Evolutionary conservation across 345 rosid genomes (phyloP).

Genomic region (Hibiscus trionum): DNA sequence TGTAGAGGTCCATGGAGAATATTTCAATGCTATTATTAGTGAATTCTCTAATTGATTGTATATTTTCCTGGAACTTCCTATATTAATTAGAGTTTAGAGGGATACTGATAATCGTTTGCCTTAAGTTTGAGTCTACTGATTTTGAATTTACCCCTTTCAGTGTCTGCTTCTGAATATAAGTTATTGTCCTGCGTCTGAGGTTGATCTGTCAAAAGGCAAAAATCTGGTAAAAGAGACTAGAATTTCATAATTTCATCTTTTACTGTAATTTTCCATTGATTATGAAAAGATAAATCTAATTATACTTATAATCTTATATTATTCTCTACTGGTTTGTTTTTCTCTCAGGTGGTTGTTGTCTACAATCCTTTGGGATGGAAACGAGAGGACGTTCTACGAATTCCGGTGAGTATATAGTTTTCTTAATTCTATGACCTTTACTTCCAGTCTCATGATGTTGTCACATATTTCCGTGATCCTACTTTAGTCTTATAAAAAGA

Average conservation of each 20-base stretch:
- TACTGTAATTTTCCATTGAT: neutral
- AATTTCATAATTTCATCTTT: neutral
- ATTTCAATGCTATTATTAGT: neutral
- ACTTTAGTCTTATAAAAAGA: neutral
- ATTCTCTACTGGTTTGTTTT: slow-evolving; percentile 1
- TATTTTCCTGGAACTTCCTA: neutral
- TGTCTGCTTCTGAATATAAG: slow-evolving; percentile 40
- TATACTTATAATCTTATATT: slow-evolving; percentile 1
- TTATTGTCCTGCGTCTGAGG: slow-evolving; percentile 41
- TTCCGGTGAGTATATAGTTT: slow-evolving; percentile 44
- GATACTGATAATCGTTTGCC: neutral
- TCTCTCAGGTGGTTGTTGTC: slow-evolving; percentile 39
- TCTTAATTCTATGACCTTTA: neutral
- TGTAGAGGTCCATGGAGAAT: neutral
- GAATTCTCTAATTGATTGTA: neutral
- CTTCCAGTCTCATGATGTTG: neutral
- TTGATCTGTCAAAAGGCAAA: slow-evolving; percentile 24
- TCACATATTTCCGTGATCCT: neutral
- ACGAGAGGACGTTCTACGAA: slow-evolving; percentile 46
- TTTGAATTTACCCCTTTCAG: slow-evolving; percentile 32
- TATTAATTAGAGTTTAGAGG: neutral
- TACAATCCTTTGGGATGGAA: slow-evolving; percentile 68
- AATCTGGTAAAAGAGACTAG: slow-evolving; percentile 29
- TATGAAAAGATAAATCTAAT: neutral
- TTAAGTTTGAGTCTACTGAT: neutral